Conservation (phyloP, 345 rosid species). For the Salix exigua region DNA sequence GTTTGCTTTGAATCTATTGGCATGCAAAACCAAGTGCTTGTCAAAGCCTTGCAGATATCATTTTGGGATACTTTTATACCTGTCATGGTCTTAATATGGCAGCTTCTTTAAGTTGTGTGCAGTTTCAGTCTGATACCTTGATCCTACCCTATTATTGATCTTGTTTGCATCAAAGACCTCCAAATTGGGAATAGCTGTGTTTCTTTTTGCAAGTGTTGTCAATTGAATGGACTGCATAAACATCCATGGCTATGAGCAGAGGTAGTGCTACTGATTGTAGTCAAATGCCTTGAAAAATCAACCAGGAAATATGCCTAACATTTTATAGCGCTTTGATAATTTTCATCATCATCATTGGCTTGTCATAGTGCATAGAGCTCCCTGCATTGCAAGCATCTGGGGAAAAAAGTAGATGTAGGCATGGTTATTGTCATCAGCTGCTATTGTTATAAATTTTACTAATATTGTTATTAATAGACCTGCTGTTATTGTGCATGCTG, state of each 20-base stretch:
- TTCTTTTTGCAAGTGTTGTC: not conserved
- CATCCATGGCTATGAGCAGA: not conserved
- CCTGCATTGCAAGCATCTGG: too few relatives aligned
- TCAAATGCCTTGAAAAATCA: not conserved
- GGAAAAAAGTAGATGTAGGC: not conserved
- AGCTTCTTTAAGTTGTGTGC: not conserved
- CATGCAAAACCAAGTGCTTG: not conserved
- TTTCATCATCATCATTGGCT: too few relatives aligned
- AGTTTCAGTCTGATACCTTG: not conserved
- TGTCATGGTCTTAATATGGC: not conserved
- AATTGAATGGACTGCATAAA: not conserved
- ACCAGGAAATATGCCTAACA: not conserved
- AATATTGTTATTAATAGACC: not conserved
- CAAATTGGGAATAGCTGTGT: not conserved
- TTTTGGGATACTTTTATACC: not conserved
- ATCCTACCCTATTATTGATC: not conserved
- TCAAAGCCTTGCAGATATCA: not conserved
- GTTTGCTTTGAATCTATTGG: not conserved
- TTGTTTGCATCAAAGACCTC: not conserved
- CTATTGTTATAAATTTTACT: not conserved
- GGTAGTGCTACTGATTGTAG: not conserved
- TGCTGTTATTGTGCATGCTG: not conserved
- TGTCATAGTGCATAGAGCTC: too few relatives aligned
- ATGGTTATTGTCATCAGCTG: not conserved
- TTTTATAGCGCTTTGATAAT: too few relatives aligned